A percentile compares a stretch with the other conserved stretches of the same genome.
phyloP scores from a whole-genome alignment of 768 basidiomycete species.

The Agrocybe praecox region DNA sequence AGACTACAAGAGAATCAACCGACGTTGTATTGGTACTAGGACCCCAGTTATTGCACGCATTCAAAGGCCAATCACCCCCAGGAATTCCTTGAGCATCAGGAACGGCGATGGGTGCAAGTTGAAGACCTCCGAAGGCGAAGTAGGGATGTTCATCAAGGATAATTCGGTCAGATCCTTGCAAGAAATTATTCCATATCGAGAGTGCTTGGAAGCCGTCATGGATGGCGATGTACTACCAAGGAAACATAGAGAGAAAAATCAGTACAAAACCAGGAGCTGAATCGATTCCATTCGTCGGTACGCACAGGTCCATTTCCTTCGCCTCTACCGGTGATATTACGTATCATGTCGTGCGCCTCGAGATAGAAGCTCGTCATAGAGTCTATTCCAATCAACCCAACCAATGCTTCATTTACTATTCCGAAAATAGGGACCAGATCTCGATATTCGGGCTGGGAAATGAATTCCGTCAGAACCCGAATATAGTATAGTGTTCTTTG shows the following conservation, averaged over 20 bases:
- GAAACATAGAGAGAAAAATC: background rate
- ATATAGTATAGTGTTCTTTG: constrained; percentile 78
- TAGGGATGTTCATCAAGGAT: constrained; percentile 74
- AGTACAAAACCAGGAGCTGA: background rate
- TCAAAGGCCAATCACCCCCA: constrained; percentile 48
- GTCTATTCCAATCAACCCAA: constrained; percentile 50
- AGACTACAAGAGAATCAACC: constrained; percentile 23
- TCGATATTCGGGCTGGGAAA: constrained; percentile 61
- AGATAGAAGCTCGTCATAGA: constrained; percentile 62
- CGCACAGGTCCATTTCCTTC: constrained; percentile 59
- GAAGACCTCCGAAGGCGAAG: constrained; percentile 55
- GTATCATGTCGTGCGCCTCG: constrained; percentile 59
- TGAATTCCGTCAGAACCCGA: constrained; percentile 76
- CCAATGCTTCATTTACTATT: constrained; percentile 62
- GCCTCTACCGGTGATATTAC: constrained; percentile 72
- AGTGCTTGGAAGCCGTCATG: constrained; percentile 48
- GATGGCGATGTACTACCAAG: constrained; percentile 52
- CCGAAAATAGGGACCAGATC: constrained; percentile 62
- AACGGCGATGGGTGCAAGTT: constrained; percentile 32
- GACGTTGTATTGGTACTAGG: constrained; percentile 51
- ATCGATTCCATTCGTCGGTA: too few species aligned
- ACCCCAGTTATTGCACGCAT: constrained; percentile 65
- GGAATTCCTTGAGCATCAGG: constrained; percentile 30
- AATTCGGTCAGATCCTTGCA: constrained; percentile 61
- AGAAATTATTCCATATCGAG: constrained; percentile 46